phyloP scores from a whole-genome alignment of 441 rosid genomes.

The Pelargonium myrrhifolium region DNA sequence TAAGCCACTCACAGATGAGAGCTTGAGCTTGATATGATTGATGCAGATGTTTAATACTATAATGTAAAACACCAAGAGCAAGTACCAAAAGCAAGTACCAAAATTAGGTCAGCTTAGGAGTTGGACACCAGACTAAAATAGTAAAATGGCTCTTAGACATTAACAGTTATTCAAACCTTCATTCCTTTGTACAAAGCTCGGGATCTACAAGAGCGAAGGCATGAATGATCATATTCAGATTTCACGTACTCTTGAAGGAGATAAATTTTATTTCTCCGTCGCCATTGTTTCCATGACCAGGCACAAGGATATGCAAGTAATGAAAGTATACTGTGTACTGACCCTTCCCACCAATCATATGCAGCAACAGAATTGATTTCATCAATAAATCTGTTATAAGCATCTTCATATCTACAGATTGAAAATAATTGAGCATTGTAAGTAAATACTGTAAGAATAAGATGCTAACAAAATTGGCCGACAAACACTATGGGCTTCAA shows the following conservation, averaged over 20 bases:
- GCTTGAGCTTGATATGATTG: no score
- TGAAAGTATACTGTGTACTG: conserved; percentile 81
- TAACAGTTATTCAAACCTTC: conserved; percentile 55
- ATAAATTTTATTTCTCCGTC: conserved; percentile 73
- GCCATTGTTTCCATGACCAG: conserved; percentile 99
- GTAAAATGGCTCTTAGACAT: no score
- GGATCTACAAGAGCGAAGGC: conserved; percentile 97
- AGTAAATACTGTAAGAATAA: conserved; percentile 18
- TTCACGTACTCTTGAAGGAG: conserved; percentile 92
- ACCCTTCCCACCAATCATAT: conserved; percentile 99
- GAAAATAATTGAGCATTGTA: conserved; percentile 20
- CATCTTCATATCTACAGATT: conserved; percentile 80
- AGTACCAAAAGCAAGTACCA: no score
- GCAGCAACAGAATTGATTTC: conserved; percentile 94
- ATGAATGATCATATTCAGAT: conserved; percentile 93
- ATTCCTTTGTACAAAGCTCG: conserved; percentile 97
- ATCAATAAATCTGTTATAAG: conserved; percentile 90
- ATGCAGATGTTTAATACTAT: no score
- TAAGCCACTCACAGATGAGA: background rate
- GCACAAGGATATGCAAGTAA: conserved; percentile 92
- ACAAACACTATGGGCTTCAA: background rate
- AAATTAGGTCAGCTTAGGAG: no score
- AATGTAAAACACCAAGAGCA: no score
- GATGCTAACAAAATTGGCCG: conserved; percentile 10
- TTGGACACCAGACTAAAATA: no score